Percentiles rank a stretch among this genome's conserved stretches.
Evolutionary conservation across 768 basidiomycete genomes (phyloP).

Genomic region (Mrakia gelida): DNA sequence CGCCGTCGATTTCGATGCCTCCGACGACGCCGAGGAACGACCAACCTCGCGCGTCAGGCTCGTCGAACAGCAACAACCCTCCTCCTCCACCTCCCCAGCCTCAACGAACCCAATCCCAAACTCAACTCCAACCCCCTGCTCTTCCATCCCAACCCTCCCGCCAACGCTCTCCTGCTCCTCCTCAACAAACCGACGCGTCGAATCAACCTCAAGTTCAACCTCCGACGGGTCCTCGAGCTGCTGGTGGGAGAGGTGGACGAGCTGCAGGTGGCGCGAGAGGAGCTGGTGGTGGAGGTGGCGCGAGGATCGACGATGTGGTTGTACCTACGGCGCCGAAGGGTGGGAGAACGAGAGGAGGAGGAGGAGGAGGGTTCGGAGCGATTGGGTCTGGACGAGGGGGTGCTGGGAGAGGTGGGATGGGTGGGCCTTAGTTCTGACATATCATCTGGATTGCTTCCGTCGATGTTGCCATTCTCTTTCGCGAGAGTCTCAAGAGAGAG

Average conservation of each 20-base stretch:
- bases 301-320: not conserved
- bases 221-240: not conserved
- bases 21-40: not conserved
- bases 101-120: not conserved
- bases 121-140: not conserved
- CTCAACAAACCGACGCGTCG: not conserved
- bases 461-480: too few species aligned
- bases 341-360: not conserved
- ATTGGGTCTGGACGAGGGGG: not conserved
- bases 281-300: not conserved
- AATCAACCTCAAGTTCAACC: not conserved
- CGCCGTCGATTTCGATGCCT: not conserved
- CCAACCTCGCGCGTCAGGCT: not conserved
- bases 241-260: slow-evolving; percentile 1
- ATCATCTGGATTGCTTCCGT: too few species aligned
- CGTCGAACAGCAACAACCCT: not conserved
- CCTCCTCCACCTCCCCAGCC: not conserved
- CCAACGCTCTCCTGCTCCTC: not conserved
- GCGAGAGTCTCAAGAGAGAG: too few species aligned
- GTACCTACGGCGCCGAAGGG: not conserved
- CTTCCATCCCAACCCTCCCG: not conserved
- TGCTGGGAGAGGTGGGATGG: not conserved
- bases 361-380: slow-evolving; percentile 3
- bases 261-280: not conserved
- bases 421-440: not conserved